A percentile compares a stretch with the other conserved stretches of the same genome.
Conservation (phyloP, 805 yeast genomes). For the Yarrowia keelungensis region DNA sequence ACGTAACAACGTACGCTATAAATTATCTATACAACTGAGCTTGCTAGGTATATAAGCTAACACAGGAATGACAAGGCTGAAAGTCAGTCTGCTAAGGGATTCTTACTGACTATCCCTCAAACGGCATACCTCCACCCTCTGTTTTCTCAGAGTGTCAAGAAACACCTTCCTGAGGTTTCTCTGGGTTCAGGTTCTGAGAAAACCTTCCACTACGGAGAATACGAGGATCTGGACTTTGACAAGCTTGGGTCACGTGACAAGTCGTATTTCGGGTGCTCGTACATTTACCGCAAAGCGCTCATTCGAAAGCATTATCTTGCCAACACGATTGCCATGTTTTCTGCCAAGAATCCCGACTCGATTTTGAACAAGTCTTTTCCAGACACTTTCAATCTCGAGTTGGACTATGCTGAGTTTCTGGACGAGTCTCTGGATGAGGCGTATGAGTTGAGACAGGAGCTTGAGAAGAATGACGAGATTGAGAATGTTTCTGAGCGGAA, state of each 20-base stretch:
- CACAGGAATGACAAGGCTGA: not conserved
- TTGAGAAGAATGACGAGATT: conserved; percentile 62
- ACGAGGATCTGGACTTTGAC: conserved; percentile 86
- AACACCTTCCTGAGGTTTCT: conserved; percentile 8
- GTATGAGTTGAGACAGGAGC: conserved; percentile 82
- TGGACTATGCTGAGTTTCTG: conserved; percentile 94
- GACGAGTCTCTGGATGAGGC: conserved; percentile 94
- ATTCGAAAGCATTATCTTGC: conserved; percentile 89
- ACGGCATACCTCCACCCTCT: conserved; percentile 43
- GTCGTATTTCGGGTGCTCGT: conserved; percentile 74
- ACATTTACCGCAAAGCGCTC: conserved; percentile 86
- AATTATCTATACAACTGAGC: not conserved
- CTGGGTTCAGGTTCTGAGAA: conserved; percentile 46
- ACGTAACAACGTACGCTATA: conserved; percentile 2
- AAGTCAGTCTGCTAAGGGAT: not conserved
- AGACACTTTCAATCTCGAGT: conserved; percentile 77
- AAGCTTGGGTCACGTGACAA: conserved; percentile 54
- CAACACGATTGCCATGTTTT: conserved; percentile 78
- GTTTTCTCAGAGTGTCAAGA: conserved; percentile 41
- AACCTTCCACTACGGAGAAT: conserved; percentile 80
- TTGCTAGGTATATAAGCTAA: not conserved
- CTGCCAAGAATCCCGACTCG: conserved; percentile 76
- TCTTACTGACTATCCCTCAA: conserved; percentile 17
- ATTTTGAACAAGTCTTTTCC: conserved; percentile 69
- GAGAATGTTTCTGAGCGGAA: not conserved